A percentile compares a stretch with the other conserved stretches of the same genome.
Conservation (phyloP, 768 basidiomycete genomes). For the Tulasnella sp. region DNA sequence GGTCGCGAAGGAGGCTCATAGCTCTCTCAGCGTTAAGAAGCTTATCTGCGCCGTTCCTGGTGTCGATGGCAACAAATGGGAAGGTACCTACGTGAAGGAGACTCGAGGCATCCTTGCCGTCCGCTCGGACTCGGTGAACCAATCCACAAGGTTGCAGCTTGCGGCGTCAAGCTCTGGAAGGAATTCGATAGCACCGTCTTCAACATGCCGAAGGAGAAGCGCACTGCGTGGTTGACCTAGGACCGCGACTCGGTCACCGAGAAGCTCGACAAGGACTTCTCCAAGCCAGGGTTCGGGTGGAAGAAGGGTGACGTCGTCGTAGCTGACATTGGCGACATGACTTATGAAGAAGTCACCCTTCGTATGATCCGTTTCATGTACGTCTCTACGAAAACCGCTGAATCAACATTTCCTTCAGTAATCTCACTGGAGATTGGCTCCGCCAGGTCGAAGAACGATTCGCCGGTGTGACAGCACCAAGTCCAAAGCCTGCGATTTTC, state of each 20-base stretch:
- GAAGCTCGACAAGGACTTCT: conserved; percentile 90
- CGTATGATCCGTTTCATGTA: conserved; percentile 93
- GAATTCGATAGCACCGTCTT: conserved; percentile 97
- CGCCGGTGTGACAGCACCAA: conserved; percentile 69
- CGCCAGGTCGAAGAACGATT: conserved; percentile 93
- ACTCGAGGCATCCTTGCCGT: conserved; percentile 96
- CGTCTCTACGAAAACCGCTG: conserved; percentile 82
- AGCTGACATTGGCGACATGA: conserved; percentile 89
- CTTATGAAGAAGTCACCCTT: conserved; percentile 90
- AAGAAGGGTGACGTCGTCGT: conserved; percentile 86
- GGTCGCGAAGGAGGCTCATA: conserved; percentile 98
- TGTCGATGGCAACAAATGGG: conserved; percentile 66
- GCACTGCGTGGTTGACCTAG: conserved; percentile 76
- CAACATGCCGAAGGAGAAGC: conserved; percentile 93
- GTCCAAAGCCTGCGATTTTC: conserved; percentile 71
- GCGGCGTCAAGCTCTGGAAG: conserved; percentile 91
- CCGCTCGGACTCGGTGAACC: conserved; percentile 97
- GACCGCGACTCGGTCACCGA: conserved; percentile 61
- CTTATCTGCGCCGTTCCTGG: conserved; percentile 92
- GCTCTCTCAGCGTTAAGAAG: conserved; percentile 89
- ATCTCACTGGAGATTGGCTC: conserved; percentile 94
- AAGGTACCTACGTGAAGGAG: conserved; percentile 81
- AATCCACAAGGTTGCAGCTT: conserved; percentile 97
- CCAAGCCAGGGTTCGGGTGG: conserved; percentile 96
- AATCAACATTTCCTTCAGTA: conserved; percentile 86